These are phyloP conservation scores for Hippophae tibetana DNA, from an alignment of 306 rosid species.

Conservation along the genomic window DNA sequence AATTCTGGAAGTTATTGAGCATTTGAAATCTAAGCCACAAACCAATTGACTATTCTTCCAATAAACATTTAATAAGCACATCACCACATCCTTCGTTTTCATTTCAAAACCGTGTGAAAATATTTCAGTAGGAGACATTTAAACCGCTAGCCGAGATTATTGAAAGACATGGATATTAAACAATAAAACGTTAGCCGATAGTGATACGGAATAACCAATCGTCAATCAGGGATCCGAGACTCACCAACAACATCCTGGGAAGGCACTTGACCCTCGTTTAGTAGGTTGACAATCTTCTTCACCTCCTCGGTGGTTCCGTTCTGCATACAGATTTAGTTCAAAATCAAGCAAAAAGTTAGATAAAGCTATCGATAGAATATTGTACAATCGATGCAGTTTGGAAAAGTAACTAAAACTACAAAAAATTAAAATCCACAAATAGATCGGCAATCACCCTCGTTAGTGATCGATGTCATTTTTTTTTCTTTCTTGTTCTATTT, in stretches of 20 bases:
- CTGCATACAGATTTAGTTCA: conserved; percentile 26
- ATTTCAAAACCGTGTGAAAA: too few relatives aligned
- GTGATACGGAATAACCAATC: too few relatives aligned
- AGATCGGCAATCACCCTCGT: not conserved
- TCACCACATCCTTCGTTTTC: too few relatives aligned
- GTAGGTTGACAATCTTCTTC: conserved; percentile 60
- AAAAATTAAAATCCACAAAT: conserved; percentile 1
- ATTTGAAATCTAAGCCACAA: too few relatives aligned
- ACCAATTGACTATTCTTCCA: too few relatives aligned
- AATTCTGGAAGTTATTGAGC: too few relatives aligned
- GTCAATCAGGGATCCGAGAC: conserved; percentile 3
- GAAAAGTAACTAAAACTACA: not conserved
- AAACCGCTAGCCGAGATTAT: not conserved
- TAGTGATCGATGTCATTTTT: too few relatives aligned
- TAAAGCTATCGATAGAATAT: not conserved
- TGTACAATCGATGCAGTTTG: not conserved
- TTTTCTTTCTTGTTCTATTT: not conserved
- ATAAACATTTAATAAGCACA: too few relatives aligned
- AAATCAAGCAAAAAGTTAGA: not conserved
- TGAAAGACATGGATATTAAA: not conserved
- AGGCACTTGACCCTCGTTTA: conserved; percentile 63
- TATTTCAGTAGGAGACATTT: too few relatives aligned
- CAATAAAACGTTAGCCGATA: not conserved
- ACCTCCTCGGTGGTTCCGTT: conserved; percentile 77
- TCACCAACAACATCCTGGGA: conserved; percentile 68